These are phyloP conservation scores for Hymenoscyphus fructigenus DNA, from an alignment of 2,329 filamentous ascomycete species.

Conservation along the genomic window DNA sequence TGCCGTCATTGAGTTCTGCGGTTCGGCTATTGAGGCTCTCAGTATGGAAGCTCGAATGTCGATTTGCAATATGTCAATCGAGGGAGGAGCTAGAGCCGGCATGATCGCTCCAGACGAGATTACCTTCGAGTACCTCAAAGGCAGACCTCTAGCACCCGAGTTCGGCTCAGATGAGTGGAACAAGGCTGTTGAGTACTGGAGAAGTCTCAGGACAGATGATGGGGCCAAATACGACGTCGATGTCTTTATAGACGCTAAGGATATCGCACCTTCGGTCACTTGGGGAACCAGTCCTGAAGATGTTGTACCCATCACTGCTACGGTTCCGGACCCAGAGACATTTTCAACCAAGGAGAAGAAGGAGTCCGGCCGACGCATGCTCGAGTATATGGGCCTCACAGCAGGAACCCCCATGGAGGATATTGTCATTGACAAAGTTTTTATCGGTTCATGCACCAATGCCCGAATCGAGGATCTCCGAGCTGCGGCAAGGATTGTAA, in stretches of 20 bases:
- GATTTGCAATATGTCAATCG: constrained; percentile 99
- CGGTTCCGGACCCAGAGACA: constrained; percentile 86
- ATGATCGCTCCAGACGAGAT: constrained; percentile 95
- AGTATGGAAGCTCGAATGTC: constrained; percentile 99
- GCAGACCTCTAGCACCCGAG: constrained; percentile 82
- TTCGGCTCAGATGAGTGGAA: constrained; percentile 86
- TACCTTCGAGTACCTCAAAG: constrained; percentile 95
- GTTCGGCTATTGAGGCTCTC: constrained; percentile 82
- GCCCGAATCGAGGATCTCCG: constrained; percentile 94
- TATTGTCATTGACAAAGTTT: constrained; percentile 91
- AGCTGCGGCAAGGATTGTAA: constrained; percentile 79
- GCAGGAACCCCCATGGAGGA: constrained; percentile 89
- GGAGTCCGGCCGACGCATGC: constrained; percentile 72
- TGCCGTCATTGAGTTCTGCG: constrained; percentile 95
- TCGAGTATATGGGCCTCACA: constrained; percentile 94
- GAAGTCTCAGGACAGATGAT: constrained; percentile 78
- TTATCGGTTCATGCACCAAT: constrained; percentile 98
- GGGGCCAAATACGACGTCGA: constrained; percentile 88
- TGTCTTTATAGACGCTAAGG: constrained; percentile 85
- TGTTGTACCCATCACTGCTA: constrained; percentile 88
- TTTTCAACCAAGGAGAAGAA: constrained; percentile 81
- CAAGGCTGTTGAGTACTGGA: constrained; percentile 85
- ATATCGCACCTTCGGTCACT: constrained; percentile 89
- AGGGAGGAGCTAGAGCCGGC: constrained; percentile 89
- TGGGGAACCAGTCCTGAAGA: constrained; percentile 98